Conservation (phyloP, 108 stramenopile genomes). For the Pseudonitzschia multistriata region DNA sequence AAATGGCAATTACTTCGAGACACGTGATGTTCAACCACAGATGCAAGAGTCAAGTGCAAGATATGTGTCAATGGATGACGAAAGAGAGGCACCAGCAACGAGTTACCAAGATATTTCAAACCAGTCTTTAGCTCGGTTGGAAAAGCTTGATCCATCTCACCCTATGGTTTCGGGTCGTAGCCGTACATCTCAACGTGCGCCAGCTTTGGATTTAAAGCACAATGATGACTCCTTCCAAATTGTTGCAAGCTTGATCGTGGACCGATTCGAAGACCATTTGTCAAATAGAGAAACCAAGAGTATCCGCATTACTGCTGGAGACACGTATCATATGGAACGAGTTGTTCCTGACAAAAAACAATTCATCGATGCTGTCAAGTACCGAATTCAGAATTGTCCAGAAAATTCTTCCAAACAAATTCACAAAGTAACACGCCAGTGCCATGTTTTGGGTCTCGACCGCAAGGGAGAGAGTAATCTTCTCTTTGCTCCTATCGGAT, state of each 20-base stretch:
- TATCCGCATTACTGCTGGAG: slow-evolving; percentile 44
- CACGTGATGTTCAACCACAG: background rate
- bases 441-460: slow-evolving; percentile 64
- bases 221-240: slow-evolving; percentile 77
- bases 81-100: background rate
- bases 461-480: slow-evolving; percentile 53
- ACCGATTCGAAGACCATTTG: slow-evolving; percentile 49
- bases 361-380: slow-evolving; percentile 71
- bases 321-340: slow-evolving; percentile 50
- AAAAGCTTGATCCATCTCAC: slow-evolving; percentile 11
- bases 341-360: slow-evolving; percentile 47
- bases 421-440: slow-evolving; percentile 55
- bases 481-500: slow-evolving; percentile 40
- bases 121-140: slow-evolving; percentile 4
- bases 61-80: slow-evolving; percentile 5
- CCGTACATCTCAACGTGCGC: background rate
- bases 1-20: slow-evolving; percentile 41
- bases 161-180: slow-evolving; percentile 5
- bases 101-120: slow-evolving; percentile 2
- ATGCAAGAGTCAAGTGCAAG: background rate
- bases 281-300: slow-evolving; percentile 13
- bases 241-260: slow-evolving; percentile 61
- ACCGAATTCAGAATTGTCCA: slow-evolving; percentile 42
- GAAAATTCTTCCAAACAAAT: slow-evolving; percentile 28
- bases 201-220: slow-evolving; percentile 48